A percentile compares a stretch with the other conserved stretches of the same genome.
Conservation (phyloP, 2,329 filamentous ascomycete genomes). For the Cryphonectria carpinicola region DNA sequence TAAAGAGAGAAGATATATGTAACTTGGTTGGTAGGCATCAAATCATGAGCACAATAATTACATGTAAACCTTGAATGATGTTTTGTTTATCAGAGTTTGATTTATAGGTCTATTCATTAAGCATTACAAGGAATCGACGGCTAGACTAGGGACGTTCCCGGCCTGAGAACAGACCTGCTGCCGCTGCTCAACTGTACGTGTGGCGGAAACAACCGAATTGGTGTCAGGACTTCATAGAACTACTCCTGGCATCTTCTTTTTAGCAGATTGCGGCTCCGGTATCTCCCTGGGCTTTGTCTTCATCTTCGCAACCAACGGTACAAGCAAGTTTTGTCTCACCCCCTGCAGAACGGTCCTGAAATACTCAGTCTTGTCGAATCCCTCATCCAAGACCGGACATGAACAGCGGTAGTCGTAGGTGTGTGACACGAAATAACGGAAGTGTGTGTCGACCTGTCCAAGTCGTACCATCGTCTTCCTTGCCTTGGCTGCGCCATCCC, state of each 20-base stretch:
- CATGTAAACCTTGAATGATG: background rate
- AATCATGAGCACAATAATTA: background rate
- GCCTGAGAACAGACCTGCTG: no score
- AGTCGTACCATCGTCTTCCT: slow-evolving; percentile 21
- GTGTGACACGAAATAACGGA: slow-evolving; percentile 27
- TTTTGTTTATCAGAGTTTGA: background rate
- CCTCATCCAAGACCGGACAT: background rate
- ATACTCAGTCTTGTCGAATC: slow-evolving; percentile 19
- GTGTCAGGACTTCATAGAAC: background rate
- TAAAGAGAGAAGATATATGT: background rate
- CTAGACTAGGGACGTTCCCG: background rate
- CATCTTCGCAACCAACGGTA: slow-evolving; percentile 22
- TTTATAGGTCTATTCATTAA: background rate
- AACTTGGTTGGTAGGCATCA: background rate
- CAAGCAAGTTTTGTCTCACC: slow-evolving; percentile 23
- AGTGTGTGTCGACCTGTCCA: slow-evolving; percentile 23
- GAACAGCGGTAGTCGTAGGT: slow-evolving; percentile 26
- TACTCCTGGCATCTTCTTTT: background rate
- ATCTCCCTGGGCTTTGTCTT: slow-evolving; percentile 8
- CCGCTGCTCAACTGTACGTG: background rate
- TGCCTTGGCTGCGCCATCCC: slow-evolving; percentile 23
- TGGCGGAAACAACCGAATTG: background rate
- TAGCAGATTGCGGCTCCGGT: background rate
- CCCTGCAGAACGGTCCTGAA: slow-evolving; percentile 19
- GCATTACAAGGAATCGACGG: background rate